These are phyloP conservation scores for Monosporozyma servazzii DNA, from an alignment of 805 yeast genomes.

Conservation along the genomic window DNA sequence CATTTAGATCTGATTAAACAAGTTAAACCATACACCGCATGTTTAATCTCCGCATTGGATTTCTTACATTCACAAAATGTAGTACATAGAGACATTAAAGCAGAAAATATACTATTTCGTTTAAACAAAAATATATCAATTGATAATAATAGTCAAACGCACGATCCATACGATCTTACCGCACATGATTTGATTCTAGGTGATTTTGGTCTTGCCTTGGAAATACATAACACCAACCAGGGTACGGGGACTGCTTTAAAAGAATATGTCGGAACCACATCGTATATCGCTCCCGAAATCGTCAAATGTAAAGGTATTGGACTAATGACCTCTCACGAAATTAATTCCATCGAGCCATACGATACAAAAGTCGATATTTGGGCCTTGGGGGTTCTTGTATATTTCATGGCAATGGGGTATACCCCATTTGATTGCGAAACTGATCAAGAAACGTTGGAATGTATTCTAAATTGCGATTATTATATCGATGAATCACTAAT, in stretches of 20 bases:
- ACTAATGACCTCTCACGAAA: constrained; percentile 11
- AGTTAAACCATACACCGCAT: constrained; percentile 40
- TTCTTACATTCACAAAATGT: constrained; percentile 51
- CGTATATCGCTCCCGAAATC: constrained; percentile 71
- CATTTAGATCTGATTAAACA: constrained; percentile 38
- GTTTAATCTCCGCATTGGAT: constrained; percentile 45
- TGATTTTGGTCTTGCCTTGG: constrained; percentile 53
- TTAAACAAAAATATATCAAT: constrained; percentile 4
- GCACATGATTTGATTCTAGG: constrained; percentile 30
- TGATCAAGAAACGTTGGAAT: constrained; percentile 56
- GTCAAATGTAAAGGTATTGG: constrained; percentile 33
- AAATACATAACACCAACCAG: constrained; percentile 27
- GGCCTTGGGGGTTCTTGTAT: constrained; percentile 68
- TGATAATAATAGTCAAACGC: neutral
- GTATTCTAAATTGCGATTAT: constrained; percentile 50
- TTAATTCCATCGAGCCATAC: constrained; percentile 31
- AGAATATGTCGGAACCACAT: constrained; percentile 58
- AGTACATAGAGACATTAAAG: constrained; percentile 65
- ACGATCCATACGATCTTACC: constrained; percentile 29
- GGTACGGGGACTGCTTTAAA: constrained; percentile 28
- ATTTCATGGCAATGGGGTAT: constrained; percentile 63
- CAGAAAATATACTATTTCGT: constrained; percentile 56
- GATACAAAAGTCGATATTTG: constrained; percentile 57
- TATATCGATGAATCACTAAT: constrained; percentile 52
- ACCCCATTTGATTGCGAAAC: constrained; percentile 72